These are phyloP conservation scores for Saccharomycopsis microspora DNA, from an alignment of 805 yeast species.

Conservation along the genomic window DNA sequence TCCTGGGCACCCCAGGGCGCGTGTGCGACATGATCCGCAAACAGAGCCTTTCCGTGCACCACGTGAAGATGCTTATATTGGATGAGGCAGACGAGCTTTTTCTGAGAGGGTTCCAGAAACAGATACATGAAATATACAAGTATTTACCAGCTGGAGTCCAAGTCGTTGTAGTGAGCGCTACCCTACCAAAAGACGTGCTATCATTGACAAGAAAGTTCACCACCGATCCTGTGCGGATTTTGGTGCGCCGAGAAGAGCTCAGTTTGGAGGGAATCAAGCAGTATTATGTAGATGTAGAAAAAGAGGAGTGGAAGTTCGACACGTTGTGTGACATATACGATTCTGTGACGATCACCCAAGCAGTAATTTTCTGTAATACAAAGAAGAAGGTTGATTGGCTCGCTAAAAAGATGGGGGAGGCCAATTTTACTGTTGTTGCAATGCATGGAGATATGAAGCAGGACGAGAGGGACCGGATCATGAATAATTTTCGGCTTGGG, in stretches of 20 bases:
- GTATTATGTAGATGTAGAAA: slow-evolving; percentile 79
- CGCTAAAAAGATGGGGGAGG: slow-evolving; percentile 57
- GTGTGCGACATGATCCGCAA: slow-evolving; percentile 93
- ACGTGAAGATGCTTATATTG: slow-evolving; percentile 85
- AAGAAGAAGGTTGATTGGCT: slow-evolving; percentile 89
- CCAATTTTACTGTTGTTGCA: slow-evolving; percentile 83
- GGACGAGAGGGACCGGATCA: slow-evolving; percentile 84
- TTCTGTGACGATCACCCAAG: slow-evolving; percentile 91
- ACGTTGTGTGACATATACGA: slow-evolving; percentile 92
- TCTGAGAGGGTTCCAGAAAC: slow-evolving; percentile 88
- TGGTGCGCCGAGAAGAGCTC: slow-evolving; percentile 92
- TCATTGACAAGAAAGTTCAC: slow-evolving; percentile 87
- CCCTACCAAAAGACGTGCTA: slow-evolving; percentile 87
- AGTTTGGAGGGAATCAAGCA: slow-evolving; percentile 95
- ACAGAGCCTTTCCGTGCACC: slow-evolving; percentile 68
- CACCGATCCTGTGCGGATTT: slow-evolving; percentile 87
- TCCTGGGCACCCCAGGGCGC: slow-evolving; percentile 98
- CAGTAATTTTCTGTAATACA: slow-evolving; percentile 96
- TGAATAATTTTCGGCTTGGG: slow-evolving; percentile 94
- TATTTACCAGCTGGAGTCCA: slow-evolving; percentile 83
- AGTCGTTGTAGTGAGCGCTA: slow-evolving; percentile 91
- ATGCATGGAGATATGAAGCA: slow-evolving; percentile 97
- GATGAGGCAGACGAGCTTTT: slow-evolving; percentile 99
- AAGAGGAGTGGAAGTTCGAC: slow-evolving; percentile 91
- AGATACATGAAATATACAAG: slow-evolving; percentile 86